Evolutionary conservation across 75 land plant genomes (phyloP).

Genomic region (Cryptomeria japonica): DNA sequence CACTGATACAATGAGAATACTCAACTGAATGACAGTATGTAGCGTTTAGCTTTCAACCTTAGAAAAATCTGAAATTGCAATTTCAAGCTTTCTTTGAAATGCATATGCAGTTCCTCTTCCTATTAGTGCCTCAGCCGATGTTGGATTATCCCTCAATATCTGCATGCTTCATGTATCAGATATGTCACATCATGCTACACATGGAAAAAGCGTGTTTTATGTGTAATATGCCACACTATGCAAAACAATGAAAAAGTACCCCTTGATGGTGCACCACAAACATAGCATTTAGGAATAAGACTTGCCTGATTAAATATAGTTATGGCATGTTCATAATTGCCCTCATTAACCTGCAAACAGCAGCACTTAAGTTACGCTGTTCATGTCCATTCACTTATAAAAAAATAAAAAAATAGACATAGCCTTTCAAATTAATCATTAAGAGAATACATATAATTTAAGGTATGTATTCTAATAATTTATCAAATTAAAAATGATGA

Average conservation of each 20-base stretch:
- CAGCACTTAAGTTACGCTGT: background rate
- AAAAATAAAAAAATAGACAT: background rate
- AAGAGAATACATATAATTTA: background rate
- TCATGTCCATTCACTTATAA: no score
- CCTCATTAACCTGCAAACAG: constrained; percentile 77
- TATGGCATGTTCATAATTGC: constrained; percentile 76
- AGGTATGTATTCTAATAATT: background rate
- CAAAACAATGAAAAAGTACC: background rate
- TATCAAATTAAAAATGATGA: background rate
- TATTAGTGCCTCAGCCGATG: constrained; percentile 74
- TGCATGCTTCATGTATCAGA: constrained; percentile 14
- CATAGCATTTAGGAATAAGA: constrained; percentile 3
- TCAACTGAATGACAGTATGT: background rate
- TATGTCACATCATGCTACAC: background rate
- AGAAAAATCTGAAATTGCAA: constrained; percentile 82
- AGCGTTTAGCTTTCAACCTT: constrained; percentile 44
- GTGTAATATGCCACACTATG: background rate
- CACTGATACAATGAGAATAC: background rate
- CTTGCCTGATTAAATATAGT: constrained; percentile 75
- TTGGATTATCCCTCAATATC: constrained; percentile 72
- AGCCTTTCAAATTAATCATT: background rate
- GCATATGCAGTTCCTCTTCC: constrained; percentile 98
- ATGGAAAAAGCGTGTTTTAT: background rate
- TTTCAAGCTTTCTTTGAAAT: constrained; percentile 72
- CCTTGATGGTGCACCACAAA: background rate